Conservation (phyloP, 352 stramenopile genomes). For the Pythium myriotylum region DNA sequence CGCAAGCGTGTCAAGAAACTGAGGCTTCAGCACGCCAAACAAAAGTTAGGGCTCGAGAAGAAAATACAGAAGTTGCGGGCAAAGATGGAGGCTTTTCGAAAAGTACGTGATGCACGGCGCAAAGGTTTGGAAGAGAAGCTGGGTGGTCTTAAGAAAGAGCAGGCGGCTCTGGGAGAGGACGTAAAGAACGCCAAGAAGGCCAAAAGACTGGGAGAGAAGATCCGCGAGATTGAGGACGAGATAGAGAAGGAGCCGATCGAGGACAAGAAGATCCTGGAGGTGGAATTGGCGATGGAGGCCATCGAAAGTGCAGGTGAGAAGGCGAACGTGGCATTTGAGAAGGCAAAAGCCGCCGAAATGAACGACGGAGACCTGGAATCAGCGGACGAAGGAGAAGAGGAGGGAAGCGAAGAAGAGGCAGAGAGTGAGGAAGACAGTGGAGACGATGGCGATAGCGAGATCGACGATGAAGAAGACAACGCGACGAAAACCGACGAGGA, state of each 20-base stretch:
- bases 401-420: constrained; percentile 24
- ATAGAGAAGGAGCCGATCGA: constrained; percentile 33
- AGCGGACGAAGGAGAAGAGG: constrained; percentile 14
- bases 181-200: constrained; percentile 13
- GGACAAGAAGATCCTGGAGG: constrained; percentile 47
- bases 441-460: constrained; percentile 2
- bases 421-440: constrained; percentile 23
- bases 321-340: constrained; percentile 16
- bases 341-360: constrained; percentile 27
- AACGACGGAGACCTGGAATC: constrained; percentile 13
- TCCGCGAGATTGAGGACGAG: constrained; percentile 37
- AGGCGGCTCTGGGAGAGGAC: constrained; percentile 30
- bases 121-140: constrained; percentile 11
- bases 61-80: constrained; percentile 36
- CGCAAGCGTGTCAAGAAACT: constrained; percentile 52
- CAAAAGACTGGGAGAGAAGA: constrained; percentile 34
- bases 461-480: constrained; percentile 21
- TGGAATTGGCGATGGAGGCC: constrained; percentile 44
- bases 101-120: constrained; percentile 15
- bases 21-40: constrained; percentile 33
- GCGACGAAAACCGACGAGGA: constrained; percentile 6
- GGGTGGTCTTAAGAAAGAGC: constrained; percentile 19
- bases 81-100: constrained; percentile 44
- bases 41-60: constrained; percentile 25
- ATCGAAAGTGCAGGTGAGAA: constrained; percentile 28